phyloP scores from a whole-genome alignment of 805 yeast genomes.

The Wickerhamiella azyma region DNA sequence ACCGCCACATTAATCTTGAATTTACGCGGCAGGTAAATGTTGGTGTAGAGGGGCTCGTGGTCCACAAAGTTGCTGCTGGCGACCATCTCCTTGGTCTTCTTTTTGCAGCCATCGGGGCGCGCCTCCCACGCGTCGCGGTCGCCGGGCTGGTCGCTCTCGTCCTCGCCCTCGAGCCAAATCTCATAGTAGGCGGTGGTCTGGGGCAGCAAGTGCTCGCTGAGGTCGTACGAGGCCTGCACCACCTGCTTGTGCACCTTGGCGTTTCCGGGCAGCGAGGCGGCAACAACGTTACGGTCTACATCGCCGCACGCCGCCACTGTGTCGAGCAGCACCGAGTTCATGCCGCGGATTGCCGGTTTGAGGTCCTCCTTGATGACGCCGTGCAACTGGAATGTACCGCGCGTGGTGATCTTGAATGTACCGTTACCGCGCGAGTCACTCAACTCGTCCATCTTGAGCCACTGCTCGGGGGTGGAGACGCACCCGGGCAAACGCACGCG shows the following conservation, averaged over 20 bases:
- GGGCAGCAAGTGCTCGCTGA: conserved; percentile 78
- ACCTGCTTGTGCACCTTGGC: conserved; percentile 71
- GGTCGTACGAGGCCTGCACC: conserved; percentile 42
- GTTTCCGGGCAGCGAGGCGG: conserved; percentile 77
- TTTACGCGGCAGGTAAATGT: conserved; percentile 83
- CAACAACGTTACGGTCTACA: conserved; percentile 91
- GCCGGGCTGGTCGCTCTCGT: conserved; percentile 53
- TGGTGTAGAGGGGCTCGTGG: conserved; percentile 78
- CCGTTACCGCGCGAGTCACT: conserved; percentile 77
- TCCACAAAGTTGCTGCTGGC: conserved; percentile 73
- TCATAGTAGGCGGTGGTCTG: conserved; percentile 92
- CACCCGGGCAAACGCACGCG: conserved; percentile 95
- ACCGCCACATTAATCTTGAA: conserved; percentile 89
- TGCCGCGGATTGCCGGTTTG: conserved; percentile 83
- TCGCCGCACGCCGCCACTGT: conserved; percentile 98
- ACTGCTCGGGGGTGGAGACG: conserved; percentile 71
- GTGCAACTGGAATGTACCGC: conserved; percentile 94
- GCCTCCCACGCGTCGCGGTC: conserved; percentile 50
- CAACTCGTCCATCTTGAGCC: conserved; percentile 73
- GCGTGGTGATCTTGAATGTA: conserved; percentile 84
- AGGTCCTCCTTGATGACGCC: conserved; percentile 84
- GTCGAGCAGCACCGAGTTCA: conserved; percentile 81
- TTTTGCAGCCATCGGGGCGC: conserved; percentile 62
- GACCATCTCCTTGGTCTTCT: conserved; percentile 60
- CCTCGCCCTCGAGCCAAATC: conserved; percentile 86